Evolutionary conservation across 2,329 filamentous ascomycete species (phyloP), one percentile per base, ranked within the genome.

Genomic region (Trichothecium sympodiale): DNA sequence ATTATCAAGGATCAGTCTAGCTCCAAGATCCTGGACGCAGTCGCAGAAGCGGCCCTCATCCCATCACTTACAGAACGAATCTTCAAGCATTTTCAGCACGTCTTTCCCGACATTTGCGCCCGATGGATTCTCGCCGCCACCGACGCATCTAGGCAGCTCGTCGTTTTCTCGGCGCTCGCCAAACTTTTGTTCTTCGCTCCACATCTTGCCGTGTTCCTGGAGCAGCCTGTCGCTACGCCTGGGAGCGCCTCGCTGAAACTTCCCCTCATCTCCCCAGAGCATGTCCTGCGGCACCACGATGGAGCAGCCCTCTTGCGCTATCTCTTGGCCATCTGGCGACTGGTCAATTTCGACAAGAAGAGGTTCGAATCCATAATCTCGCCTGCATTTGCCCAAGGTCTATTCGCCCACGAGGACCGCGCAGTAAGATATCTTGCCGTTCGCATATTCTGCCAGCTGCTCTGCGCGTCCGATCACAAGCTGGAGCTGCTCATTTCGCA

Each of bases 31-130:
- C 71, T 93, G 29, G 74, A 85, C 54, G 73, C 74, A 46, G 65
- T 93, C 50, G 73, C 83, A 46, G 64, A 70, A 48, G 73, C 77
- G 40, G 77, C 84, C 39, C 71, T 94, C 51, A 68, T 76, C 48
- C 69, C 83, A 47, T 64, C 67, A 59, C 71, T 77, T 55, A 89
- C 85, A 49, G 76, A 85, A 51, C 65, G 66, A 38, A 64, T 94
- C 52, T 87, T 91, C 51, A 65, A 73, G 44, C 71, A 82, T 50
- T 87, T 88, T 56, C 77, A 83, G 53, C 64, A 71, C 42, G 61
- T 88, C 29, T 84, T 91, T 49, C 75, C 85, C 47, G 88, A 95
- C 57, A 67, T 93, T 34, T 85, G 82, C 57, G 82, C 86, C 42
- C 69, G 82, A 64, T 94, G 86, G 86, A 65, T 82, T 31, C 64